Base-by-base conservation (phyloP, 345 rosid genomes). In the Anacardium occidentale region DNA sequence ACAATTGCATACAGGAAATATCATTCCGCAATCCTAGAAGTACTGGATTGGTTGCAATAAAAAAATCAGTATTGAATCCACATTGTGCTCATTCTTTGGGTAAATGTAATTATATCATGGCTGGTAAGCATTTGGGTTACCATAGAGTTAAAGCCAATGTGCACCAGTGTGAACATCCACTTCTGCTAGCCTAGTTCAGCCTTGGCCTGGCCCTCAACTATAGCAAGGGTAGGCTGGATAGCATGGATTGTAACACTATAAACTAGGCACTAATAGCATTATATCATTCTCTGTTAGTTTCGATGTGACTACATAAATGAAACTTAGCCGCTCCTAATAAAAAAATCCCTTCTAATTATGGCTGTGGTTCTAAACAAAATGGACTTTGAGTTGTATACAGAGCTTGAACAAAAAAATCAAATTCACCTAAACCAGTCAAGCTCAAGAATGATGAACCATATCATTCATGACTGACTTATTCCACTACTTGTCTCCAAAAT, bases 381-480 rank as follows among this genome's bases (percentile, higher is more conserved):
- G 20, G 51, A 44, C 48, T 51, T 40, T 22, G 10, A 54, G 40
- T 7, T 48, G 4, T 26, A 12, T 10, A 22, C 20, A 11, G 42
- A 5, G 52, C 61, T 62, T n/a, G 58, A 54, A 66, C 11, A 42
- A 7, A 7, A 3, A 51, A 18, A 13, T 37, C 15, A 45, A 44
- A 66, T 21, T 59, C n/a, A 52, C 53, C 48, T 0, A 48, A 14
- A 6, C 60, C 11, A 10, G n/a, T 54, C 51, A 47, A 60, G 32
- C 13, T 37, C 63, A 62, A 51, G 61, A 40, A 34, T n/a, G 22
- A 54, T 24, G 17, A 51, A 68, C 40, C 76, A 61, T 22, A 42
- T 17, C 34, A 17, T 3, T 47, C 17, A 24, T 53, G 29, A 48
- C 14, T 56, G 42, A 54, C 3, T 40, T 44, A 15, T 11, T 20